Evolutionary conservation across 2,329 filamentous ascomycete species (phyloP).

Genomic region (Microthyrium microscopicum): DNA sequence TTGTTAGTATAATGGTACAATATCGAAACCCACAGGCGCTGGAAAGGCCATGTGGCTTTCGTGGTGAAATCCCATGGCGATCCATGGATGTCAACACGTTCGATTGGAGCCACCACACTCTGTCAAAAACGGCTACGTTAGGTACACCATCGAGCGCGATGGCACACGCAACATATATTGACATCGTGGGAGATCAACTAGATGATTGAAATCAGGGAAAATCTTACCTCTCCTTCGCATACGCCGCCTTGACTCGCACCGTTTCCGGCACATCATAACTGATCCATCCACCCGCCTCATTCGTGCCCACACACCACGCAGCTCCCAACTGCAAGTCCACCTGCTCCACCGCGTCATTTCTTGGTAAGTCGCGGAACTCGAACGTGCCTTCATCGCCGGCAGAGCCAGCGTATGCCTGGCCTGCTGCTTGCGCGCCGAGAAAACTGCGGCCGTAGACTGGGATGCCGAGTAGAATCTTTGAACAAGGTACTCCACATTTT

Average conservation of each 20-base stretch:
- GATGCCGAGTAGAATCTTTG: conserved; percentile 60
- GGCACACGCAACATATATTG: no score
- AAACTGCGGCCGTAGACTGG: conserved; percentile 65
- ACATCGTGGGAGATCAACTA: no score
- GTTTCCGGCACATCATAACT: conserved; percentile 67
- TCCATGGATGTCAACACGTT: no score
- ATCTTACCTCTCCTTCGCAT: conserved; percentile 54
- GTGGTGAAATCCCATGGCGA: no score
- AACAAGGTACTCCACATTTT: conserved; percentile 46
- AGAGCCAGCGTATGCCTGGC: conserved; percentile 37
- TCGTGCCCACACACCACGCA: conserved; percentile 54
- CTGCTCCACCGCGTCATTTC: conserved; percentile 42
- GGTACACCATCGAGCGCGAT: no score
- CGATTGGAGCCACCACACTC: no score
- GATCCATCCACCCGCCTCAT: conserved; percentile 64
- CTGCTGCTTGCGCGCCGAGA: conserved; percentile 45
- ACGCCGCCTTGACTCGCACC: conserved; percentile 57
- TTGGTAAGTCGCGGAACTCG: conserved; percentile 55
- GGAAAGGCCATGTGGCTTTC: no score
- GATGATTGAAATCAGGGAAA: no score
- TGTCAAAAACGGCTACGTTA: no score
- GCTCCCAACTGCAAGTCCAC: conserved; percentile 52
- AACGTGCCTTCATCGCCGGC: conserved; percentile 53
- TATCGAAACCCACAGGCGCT: no score
- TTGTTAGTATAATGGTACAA: no score